Evolutionary conservation across 768 basidiomycete species (phyloP).

Genomic region (Mycena maculata): DNA sequence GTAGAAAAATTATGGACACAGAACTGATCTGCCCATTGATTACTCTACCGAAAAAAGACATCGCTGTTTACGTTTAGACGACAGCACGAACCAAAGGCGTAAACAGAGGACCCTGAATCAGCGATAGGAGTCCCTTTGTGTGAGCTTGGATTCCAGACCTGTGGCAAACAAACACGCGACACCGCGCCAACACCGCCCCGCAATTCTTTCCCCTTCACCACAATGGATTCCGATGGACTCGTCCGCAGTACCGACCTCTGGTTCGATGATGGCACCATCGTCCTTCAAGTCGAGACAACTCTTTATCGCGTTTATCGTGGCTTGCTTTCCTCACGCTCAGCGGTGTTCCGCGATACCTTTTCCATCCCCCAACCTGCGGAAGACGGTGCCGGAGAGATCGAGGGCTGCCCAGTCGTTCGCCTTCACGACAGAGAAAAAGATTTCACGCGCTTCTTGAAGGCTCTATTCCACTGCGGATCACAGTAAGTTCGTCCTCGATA

Average conservation of each 20-base stretch:
- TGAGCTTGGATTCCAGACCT: no score
- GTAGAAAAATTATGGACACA: no score
- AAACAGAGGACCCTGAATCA: no score
- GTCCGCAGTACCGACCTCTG: neutral
- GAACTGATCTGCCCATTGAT: no score
- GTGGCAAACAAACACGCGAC: no score
- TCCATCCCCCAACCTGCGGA: neutral
- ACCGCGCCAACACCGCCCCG: no score
- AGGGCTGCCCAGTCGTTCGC: neutral
- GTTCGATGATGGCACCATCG: neutral
- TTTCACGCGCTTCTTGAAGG: neutral
- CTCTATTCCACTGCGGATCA: neutral
- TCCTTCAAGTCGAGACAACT: conserved; percentile 1
- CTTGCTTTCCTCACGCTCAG: neutral
- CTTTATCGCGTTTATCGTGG: conserved; percentile 3
- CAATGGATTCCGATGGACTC: neutral
- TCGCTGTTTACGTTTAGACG: no score
- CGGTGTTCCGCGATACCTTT: conserved; percentile 6
- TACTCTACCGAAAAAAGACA: no score
- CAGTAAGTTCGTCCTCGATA: neutral
- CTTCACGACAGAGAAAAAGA: neutral
- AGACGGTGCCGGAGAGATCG: neutral
- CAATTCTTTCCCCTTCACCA: no score
- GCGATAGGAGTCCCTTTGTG: no score
- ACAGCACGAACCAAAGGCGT: no score